phyloP scores from a whole-genome alignment of 768 basidiomycete species.

The Cystobasidium tubakii region DNA sequence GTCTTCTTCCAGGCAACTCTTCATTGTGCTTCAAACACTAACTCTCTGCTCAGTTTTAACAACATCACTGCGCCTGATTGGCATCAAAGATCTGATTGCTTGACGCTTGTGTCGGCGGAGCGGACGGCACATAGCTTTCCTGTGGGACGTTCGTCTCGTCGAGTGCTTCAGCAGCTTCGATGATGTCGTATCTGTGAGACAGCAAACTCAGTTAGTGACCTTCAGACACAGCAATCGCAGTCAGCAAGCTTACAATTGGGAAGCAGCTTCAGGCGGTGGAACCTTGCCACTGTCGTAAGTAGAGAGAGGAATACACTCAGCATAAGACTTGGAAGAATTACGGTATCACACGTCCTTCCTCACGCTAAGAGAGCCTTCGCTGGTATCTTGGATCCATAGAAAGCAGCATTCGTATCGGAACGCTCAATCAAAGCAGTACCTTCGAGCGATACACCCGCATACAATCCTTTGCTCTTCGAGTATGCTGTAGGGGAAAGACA shows the following conservation, averaged over 20 bases:
- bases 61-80: slow-evolving; percentile 2
- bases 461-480: slow-evolving; percentile 62
- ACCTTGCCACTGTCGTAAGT: slow-evolving; percentile 65
- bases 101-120: background rate
- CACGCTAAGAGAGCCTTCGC: slow-evolving; percentile 72
- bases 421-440: slow-evolving; percentile 90
- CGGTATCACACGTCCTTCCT: slow-evolving; percentile 14
- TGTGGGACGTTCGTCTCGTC: slow-evolving; percentile 50
- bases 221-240: too few relatives aligned
- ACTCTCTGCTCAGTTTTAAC: too few relatives aligned
- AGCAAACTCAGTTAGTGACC: too few relatives aligned
- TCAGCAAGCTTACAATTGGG: background rate
- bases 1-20: too few relatives aligned
- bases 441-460: slow-evolving; percentile 88
- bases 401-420: slow-evolving; percentile 56
- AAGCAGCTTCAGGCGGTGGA: slow-evolving; percentile 76
- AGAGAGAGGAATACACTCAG: too few relatives aligned
- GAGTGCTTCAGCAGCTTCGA: slow-evolving; percentile 58
- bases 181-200: slow-evolving; percentile 87
- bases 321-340: too few relatives aligned
- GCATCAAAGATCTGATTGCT: slow-evolving; percentile 26
- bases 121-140: slow-evolving; percentile 23
- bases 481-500: slow-evolving; percentile 32
- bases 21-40: too few relatives aligned
- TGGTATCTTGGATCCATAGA: slow-evolving; percentile 85